Percentiles rank a stretch among this genome's conserved stretches.
Conservation (phyloP, 225 moss, liverwort and hornwort species). For the Bryum argenteum region DNA sequence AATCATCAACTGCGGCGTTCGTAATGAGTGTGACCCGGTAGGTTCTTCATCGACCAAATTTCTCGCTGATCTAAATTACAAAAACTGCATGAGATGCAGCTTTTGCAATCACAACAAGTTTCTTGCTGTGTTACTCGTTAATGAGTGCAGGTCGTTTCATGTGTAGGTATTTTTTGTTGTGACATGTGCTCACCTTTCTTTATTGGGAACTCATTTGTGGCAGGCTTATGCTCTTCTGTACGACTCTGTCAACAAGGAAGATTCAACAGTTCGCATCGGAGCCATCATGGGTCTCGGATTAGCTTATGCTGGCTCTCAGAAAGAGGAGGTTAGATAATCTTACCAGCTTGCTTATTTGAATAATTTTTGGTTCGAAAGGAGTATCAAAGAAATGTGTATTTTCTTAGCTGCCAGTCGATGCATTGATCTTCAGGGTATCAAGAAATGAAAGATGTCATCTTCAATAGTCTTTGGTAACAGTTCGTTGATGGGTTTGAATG, state of each 20-base stretch:
- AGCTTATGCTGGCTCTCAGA: constrained; percentile 95
- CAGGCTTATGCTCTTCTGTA: constrained; percentile 96
- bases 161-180: constrained; percentile 8
- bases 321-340: constrained; percentile 65
- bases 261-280: constrained; percentile 81
- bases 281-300: constrained; percentile 98
- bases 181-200: constrained; percentile 13
- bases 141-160: constrained; percentile 1
- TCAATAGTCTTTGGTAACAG: not conserved
- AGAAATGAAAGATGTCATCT: not conserved
- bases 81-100: constrained; percentile 6
- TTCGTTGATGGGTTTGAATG: not conserved
- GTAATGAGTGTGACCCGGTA: constrained; percentile 94
- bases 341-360: not conserved
- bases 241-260: constrained; percentile 87
- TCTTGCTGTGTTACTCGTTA: not conserved
- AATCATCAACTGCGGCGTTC: constrained; percentile 91
- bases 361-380: constrained; percentile 3
- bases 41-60: not conserved
- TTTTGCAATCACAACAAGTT: constrained; percentile 5
- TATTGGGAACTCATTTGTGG: constrained; percentile 25
- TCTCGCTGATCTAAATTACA: not conserved
- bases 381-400: not conserved
- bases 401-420: constrained; percentile 1
- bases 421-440: constrained; percentile 15